Base-by-base conservation (phyloP, 1,284 basidiomycete species). In the Sporisorium reilianum region DNA sequence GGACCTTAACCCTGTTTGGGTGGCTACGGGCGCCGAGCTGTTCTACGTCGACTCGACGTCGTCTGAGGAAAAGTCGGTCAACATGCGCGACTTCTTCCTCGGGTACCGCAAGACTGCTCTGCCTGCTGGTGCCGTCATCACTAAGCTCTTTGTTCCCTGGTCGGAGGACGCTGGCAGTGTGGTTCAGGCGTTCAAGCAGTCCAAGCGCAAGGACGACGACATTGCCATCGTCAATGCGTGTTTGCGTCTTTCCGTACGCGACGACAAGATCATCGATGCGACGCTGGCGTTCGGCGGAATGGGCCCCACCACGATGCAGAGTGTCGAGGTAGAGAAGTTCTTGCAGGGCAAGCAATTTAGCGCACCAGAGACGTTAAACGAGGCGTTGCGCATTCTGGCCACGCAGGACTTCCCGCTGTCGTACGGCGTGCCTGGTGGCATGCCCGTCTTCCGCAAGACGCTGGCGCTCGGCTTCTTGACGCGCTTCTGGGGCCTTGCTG, bases 1-100 rank as follows among this genome's bases (percentile, higher is more conserved):
- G 51, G 85, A 86, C 58, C 71, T 85, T 23, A 86, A 86, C 56
- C 85, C 85, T 0, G 83, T 86, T 42, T 85, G 85, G 85, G 77
- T 85, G 8, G 85, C 85, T 1, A 60, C 69, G 8, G 80, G 80
- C 22, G 73, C 77, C 28, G 69, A 76, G 22, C 67, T 79, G 2
- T 75, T 68, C 2, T 76, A 67, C 14, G 62, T 72, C 22, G 69
- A 77, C 23, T 68, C 81, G n/a, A 52, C 68, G 3, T 73, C 78
- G 11, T 75, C 78, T 12, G 44, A 67, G 23, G 77, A 79, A 45
- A 57, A 68, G 64, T 34, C 30, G 14, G 65, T 73, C 53, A 72
- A 66, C 48, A 75, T 80, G 72, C 64, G 67, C 32, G 67, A 76
- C 48, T 80, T 80, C 62, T 86, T 86, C 77, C 63, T 76, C 20